These are phyloP conservation scores for Stachybotrys echinatus DNA, from an alignment of 2,329 filamentous ascomycete species.

Conservation along the genomic window DNA sequence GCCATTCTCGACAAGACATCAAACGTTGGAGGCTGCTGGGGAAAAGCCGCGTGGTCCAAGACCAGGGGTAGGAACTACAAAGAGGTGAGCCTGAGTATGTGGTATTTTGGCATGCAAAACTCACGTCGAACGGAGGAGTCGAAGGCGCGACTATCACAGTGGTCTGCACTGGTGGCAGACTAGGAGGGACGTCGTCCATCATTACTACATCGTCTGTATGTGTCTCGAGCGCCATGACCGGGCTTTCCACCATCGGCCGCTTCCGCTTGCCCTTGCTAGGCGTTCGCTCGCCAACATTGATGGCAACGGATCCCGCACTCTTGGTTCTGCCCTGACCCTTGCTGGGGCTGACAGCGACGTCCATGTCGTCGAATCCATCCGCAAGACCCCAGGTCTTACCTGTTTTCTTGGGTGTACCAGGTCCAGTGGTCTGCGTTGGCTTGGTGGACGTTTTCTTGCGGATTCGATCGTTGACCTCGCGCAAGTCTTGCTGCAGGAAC, in stretches of 20 bases:
- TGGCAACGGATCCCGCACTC: conserved; percentile 35
- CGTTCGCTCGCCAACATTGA: conserved; percentile 44
- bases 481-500: conserved; percentile 68
- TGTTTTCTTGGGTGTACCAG: conserved; percentile 56
- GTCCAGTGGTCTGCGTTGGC: conserved; percentile 8
- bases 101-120: conserved; percentile 7
- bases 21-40: conserved; percentile 56
- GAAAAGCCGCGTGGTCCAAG: conserved; percentile 54
- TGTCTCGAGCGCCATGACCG: conserved; percentile 55
- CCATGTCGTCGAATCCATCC: conserved; percentile 73
- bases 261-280: conserved; percentile 70
- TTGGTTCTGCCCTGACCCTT: conserved; percentile 39
- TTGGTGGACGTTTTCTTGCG: conserved; percentile 38
- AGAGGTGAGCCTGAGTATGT: conserved; percentile 12
- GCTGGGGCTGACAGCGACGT: conserved; percentile 48
- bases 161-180: conserved; percentile 10
- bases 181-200: conserved; percentile 23
- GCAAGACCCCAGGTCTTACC: conserved; percentile 53
- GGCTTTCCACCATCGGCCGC: conserved; percentile 59
- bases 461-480: conserved; percentile 48
- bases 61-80: conserved; percentile 55
- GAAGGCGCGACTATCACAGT: conserved; percentile 17
- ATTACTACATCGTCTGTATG: conserved; percentile 34
- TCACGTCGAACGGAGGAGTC: conserved; percentile 41
- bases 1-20: conserved; percentile 60